Evolutionary conservation across 2,329 filamentous ascomycete genomes (phyloP).

Genomic region (Calonectria henricotiae): DNA sequence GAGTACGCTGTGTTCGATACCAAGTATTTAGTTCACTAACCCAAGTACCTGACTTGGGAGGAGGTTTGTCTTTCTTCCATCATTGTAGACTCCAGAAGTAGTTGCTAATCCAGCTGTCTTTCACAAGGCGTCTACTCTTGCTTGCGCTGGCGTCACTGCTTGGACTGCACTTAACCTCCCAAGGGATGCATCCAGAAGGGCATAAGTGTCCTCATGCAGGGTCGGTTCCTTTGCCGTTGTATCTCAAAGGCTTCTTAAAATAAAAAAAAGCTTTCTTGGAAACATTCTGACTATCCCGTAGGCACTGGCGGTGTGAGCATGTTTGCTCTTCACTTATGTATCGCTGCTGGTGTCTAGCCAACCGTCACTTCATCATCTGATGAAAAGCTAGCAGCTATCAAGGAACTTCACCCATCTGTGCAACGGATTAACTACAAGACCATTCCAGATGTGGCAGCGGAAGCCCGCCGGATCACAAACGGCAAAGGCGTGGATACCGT

Average conservation of each 20-base stretch:
- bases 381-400: conserved; percentile 47
- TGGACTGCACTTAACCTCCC: conserved; percentile 14
- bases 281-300: background rate
- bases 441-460: conserved; percentile 26
- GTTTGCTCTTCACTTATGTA: conserved; percentile 48
- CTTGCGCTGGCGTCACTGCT: conserved; percentile 25
- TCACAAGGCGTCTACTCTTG: conserved; percentile 8
- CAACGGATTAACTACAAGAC: conserved; percentile 51
- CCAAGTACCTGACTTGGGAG: conserved; percentile 20
- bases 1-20: conserved; percentile 22
- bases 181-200: background rate
- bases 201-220: conserved; percentile 18
- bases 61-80: conserved; percentile 1
- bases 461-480: conserved; percentile 44
- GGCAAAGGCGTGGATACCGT: conserved; percentile 52
- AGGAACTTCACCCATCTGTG: conserved; percentile 42
- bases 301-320: conserved; percentile 51
- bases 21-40: conserved; percentile 5
- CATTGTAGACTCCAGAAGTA: no score
- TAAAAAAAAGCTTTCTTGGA: background rate
- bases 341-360: conserved; percentile 47
- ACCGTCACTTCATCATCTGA: conserved; percentile 55
- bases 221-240: background rate
- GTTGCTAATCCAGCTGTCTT: background rate
- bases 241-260: background rate